Conservation (phyloP, 768 basidiomycete species). For the Lactifluus volemus region DNA sequence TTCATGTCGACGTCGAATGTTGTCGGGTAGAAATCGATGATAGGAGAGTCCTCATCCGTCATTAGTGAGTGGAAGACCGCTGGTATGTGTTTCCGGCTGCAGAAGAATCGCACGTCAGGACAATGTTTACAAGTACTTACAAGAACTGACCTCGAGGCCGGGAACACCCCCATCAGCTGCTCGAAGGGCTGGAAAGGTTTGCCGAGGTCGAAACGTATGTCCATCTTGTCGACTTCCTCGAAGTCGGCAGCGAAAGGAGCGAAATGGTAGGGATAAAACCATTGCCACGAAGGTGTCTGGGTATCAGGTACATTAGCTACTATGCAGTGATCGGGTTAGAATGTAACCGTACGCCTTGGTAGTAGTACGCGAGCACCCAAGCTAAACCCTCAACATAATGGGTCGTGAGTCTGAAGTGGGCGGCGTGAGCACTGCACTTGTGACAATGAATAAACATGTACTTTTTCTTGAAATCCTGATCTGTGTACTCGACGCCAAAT, state of each 20-base stretch:
- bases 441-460: constrained; percentile 29
- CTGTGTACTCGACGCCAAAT: constrained; percentile 68
- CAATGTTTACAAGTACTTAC: neutral
- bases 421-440: constrained; percentile 2
- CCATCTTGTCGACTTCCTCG: constrained; percentile 63
- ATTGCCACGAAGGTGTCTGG: constrained; percentile 89
- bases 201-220: constrained; percentile 71
- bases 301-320: constrained; percentile 18
- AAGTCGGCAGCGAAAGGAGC: constrained; percentile 98
- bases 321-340: neutral
- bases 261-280: constrained; percentile 99
- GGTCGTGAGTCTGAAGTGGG: constrained; percentile 52
- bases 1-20: constrained; percentile 99
- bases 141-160: constrained; percentile 66
- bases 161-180: constrained; percentile 97
- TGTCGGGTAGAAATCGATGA: constrained; percentile 90
- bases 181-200: constrained; percentile 95
- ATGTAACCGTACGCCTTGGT: constrained; percentile 73
- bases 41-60: constrained; percentile 79
- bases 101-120: constrained; percentile 1
- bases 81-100: constrained; percentile 87
- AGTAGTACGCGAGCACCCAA: constrained; percentile 97
- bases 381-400: constrained; percentile 89
- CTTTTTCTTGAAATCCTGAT: constrained; percentile 65
- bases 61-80: constrained; percentile 79